Conservation (phyloP, 352 stramenopile species). For the Pythium periplocum region DNA sequence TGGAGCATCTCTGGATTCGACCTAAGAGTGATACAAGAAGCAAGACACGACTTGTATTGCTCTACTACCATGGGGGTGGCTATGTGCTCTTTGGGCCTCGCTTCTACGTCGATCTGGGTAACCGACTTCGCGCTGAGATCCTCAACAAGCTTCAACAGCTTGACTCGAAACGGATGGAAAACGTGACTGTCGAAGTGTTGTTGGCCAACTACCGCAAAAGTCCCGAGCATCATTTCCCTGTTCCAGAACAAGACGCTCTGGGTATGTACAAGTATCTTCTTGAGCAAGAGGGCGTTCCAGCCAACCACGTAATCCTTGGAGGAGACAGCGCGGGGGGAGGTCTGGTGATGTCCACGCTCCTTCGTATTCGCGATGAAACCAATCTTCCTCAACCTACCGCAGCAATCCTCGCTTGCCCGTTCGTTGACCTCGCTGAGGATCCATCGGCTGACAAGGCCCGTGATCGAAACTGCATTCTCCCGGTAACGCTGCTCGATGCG, state of each 20-base stretch:
- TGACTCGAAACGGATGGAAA: background rate
- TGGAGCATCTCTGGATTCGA: constrained; percentile 19
- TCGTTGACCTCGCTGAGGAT: background rate
- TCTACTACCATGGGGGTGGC: constrained; percentile 19
- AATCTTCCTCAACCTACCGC: background rate
- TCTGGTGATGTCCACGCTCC: constrained; percentile 11
- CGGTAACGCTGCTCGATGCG: background rate
- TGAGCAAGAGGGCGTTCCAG: background rate
- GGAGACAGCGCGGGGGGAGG: constrained; percentile 17
- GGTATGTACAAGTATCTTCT: constrained; percentile 13
- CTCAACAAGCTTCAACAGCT: background rate
- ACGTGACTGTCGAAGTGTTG: constrained; percentile 7
- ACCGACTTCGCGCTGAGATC: constrained; percentile 9
- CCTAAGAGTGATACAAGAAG: no score
- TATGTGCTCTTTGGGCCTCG: constrained; percentile 13
- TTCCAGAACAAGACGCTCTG: constrained; percentile 9
- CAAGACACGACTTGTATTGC: constrained; percentile 6
- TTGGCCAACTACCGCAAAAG: constrained; percentile 24
- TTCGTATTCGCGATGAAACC: constrained; percentile 13
- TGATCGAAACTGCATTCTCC: background rate
- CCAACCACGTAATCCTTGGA: constrained; percentile 9
- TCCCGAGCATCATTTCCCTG: constrained; percentile 13
- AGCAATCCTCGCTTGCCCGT: constrained; percentile 4
- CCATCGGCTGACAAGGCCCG: background rate
- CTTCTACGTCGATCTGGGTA: constrained; percentile 21